Evolutionary conservation across 441 rosid genomes (phyloP), one percentile per base, ranked within the genome.

Genomic region (Flueggea neowawraea): DNA sequence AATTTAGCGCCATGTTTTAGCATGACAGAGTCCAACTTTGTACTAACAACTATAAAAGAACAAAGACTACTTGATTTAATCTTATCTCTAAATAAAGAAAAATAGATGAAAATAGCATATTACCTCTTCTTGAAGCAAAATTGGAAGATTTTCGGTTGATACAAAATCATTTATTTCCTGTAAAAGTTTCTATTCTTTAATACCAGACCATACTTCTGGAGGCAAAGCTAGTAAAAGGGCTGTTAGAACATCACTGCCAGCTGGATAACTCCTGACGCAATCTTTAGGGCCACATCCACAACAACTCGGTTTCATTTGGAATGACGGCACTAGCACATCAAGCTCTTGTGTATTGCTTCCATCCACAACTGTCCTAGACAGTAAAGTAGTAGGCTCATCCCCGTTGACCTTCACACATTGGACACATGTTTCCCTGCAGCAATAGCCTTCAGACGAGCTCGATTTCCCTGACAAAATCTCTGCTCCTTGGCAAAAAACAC

Each of bases 111-210:
- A 56, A 22, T 52, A 43, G 17, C 6, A 15, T 22, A 15, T n/a
- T 62, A 90, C 98, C 97, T 93, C 96, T 71, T 88, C 96, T 78
- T 82, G 91, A 72, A 90, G 93, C 81, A 90, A 60, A 58, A 73
- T 65, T 11, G 91, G 96, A 72, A 88, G 87, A 70, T 64, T 79
- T 54, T 76, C 74, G 12, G 77, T 75, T 1, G 78, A 68, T 57
- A 83, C 78, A 67, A 93, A 88, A 66, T 73, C 55, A 48, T 51
- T 16, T n/a, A 86, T 80, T 63, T 85, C 83, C 66, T 52, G 66
- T 66, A 66, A 54, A 73, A 90, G 96, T 65, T 78, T 75, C 70
- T 74, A 79, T 49, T 87, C 87, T 77, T 73, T 79, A 63, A 93
- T 80, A 36, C 90, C 85, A 63, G 70, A 73, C 97, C 96, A 93